Conservation (phyloP, 305 asterid species). For the Fraxinus nigra region DNA sequence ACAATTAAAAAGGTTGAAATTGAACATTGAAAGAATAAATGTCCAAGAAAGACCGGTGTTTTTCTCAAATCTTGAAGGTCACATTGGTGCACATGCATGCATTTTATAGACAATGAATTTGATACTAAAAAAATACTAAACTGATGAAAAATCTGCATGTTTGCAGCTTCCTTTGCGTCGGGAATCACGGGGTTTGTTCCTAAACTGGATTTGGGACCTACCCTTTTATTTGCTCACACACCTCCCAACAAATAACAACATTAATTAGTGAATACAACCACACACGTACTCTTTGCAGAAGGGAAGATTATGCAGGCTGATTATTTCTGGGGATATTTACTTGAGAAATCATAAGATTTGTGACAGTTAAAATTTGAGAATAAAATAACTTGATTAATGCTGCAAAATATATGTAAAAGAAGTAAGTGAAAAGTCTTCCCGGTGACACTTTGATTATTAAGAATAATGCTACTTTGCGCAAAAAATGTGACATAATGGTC, state of each 20-base stretch:
- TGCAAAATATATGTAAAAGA: neutral
- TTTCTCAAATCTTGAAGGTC: slow-evolving; percentile 12
- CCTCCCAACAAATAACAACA: neutral
- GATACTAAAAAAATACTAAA: slow-evolving; percentile 2
- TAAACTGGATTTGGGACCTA: slow-evolving; percentile 40
- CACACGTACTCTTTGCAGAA: neutral
- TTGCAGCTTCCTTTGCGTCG: slow-evolving; percentile 81
- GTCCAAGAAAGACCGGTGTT: neutral
- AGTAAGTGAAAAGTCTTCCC: neutral
- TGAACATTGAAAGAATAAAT: neutral
- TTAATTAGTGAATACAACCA: neutral
- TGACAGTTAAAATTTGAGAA: too few relatives aligned
- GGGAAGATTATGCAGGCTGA: neutral
- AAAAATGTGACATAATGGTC: too few relatives aligned
- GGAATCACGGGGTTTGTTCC: slow-evolving; percentile 72
- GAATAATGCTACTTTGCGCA: too few relatives aligned
- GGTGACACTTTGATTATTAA: too few relatives aligned
- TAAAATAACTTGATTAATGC: too few relatives aligned
- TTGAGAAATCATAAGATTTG: too few relatives aligned
- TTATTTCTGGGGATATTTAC: too few relatives aligned
- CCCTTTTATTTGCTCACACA: slow-evolving; percentile 13
- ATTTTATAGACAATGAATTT: neutral
- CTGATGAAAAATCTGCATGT: slow-evolving; percentile 25
- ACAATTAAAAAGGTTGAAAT: neutral
- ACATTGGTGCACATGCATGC: slow-evolving; percentile 17